Conservation (phyloP, 352 stramenopile genomes). For the Pythium sp. region DNA sequence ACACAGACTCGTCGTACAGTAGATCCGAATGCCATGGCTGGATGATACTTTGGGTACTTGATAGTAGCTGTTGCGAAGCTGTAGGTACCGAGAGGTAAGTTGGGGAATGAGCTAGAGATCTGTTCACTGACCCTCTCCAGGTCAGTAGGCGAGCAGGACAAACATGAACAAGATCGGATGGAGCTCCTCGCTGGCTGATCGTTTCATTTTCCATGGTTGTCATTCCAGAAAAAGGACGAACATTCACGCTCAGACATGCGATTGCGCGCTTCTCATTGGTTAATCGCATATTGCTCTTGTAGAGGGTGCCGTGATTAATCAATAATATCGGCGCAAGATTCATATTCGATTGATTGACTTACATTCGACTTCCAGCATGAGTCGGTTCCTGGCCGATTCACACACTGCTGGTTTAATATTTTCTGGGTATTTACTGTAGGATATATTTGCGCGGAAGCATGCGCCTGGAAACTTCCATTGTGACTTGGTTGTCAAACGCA, state of each 20-base stretch:
- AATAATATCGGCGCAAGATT: not conserved
- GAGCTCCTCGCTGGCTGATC: not conserved
- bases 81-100: not conserved
- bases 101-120: not conserved
- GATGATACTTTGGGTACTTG: not conserved
- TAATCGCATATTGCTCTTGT: not conserved
- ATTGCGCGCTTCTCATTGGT: not conserved
- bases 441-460: not conserved
- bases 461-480: not conserved
- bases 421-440: not conserved
- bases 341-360: not conserved
- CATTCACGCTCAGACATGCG: not conserved
- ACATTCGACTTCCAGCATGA: no score
- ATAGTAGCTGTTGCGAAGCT: not conserved
- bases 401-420: not conserved
- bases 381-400: no score
- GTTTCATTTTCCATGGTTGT: not conserved
- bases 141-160: not conserved
- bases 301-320: not conserved
- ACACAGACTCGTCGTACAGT: constrained; percentile 5
- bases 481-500: not conserved
- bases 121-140: not conserved
- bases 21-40: constrained; percentile 11
- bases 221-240: not conserved
- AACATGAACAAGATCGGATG: not conserved